Conservation (phyloP, 495 filamentous ascomycete species). For the Xylaria venustula region DNA sequence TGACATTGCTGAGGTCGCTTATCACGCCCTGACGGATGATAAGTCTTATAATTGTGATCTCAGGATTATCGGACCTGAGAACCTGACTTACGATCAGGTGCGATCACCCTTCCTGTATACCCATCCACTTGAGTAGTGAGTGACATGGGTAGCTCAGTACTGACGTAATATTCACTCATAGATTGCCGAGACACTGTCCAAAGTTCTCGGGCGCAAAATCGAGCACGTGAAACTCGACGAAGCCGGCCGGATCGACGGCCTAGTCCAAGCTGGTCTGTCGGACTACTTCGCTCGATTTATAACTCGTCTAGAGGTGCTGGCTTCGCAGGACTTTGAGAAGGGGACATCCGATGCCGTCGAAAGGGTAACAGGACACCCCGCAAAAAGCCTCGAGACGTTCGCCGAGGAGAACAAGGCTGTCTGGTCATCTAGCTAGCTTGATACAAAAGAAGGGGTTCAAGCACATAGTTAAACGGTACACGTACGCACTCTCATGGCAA, state of each 20-base stretch:
- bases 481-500: too few relatives aligned
- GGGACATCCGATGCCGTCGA: slow-evolving; percentile 36
- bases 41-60: slow-evolving; percentile 44
- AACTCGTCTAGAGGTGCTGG: slow-evolving; percentile 30
- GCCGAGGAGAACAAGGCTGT: slow-evolving; percentile 30
- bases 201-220: slow-evolving; percentile 37
- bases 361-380: slow-evolving; percentile 30
- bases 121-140: too few relatives aligned
- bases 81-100: slow-evolving; percentile 47
- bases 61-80: slow-evolving; percentile 44
- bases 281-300: slow-evolving; percentile 35
- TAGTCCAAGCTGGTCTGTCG: slow-evolving; percentile 31
- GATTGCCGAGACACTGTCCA: slow-evolving; percentile 39
- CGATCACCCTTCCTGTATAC: slow-evolving; percentile 4
- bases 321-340: slow-evolving; percentile 36
- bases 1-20: slow-evolving; percentile 48
- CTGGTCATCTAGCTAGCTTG: slow-evolving; percentile 18
- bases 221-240: slow-evolving; percentile 41
- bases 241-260: slow-evolving; percentile 25
- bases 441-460: too few relatives aligned
- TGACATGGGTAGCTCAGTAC: too few relatives aligned
- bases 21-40: slow-evolving; percentile 38
- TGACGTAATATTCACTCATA: slow-evolving; percentile 10
- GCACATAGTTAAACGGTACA: too few relatives aligned
- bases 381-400: slow-evolving; percentile 32